Base-by-base conservation (phyloP, 2,329 filamentous ascomycete genomes). In the Didymella pomorum region DNA sequence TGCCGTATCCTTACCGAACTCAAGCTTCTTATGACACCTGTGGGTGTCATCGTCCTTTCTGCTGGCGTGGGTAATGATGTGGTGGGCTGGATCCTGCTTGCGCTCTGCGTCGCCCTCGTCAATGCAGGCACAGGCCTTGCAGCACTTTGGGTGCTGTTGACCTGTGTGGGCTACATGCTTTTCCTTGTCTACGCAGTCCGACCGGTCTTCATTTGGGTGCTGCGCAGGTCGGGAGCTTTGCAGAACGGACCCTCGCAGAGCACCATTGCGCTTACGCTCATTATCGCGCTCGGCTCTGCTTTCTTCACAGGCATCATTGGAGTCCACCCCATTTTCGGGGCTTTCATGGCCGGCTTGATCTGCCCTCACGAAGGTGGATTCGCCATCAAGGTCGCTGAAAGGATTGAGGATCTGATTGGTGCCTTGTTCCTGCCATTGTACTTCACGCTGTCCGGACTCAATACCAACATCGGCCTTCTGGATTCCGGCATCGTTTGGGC, bases 31-130 rank as follows among this genome's bases (percentile, higher is more conserved):
- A 81, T 85, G 53, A 95, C 92, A 2, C 86, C 89, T 0, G 93
- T 97, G 5, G 93, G 93, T 71, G 86, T 97, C 33, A 96, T 96
- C 35, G 91, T 93, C 1, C 83, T 97, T 9, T 93, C 93, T 3
- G 93, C 93, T 6, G 94, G 94, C 50, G 93, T 97, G 14, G 92
- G 92, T 1, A 97, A 98, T 73, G 94, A 98, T 71, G 92, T 95
- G 16, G 87, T 90, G 3, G 76, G 92, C 56, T 98, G 94, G 94
- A 89, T 97, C 64, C 82, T 98, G 16, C 87, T 98, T 23, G 94
- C 94, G 0, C 88, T 98, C 26, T 97, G 94, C 66, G 93, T 98
- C 31, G 91, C 94, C 0, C 84, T 98, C 25, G 93, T 97, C 70
- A 98, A 98, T 72, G 92, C 93, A 28, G 88, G 87, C 16, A 89